Base-by-base conservation (phyloP, 176 grass and related monocot genomes). In the Carex kokanica region DNA sequence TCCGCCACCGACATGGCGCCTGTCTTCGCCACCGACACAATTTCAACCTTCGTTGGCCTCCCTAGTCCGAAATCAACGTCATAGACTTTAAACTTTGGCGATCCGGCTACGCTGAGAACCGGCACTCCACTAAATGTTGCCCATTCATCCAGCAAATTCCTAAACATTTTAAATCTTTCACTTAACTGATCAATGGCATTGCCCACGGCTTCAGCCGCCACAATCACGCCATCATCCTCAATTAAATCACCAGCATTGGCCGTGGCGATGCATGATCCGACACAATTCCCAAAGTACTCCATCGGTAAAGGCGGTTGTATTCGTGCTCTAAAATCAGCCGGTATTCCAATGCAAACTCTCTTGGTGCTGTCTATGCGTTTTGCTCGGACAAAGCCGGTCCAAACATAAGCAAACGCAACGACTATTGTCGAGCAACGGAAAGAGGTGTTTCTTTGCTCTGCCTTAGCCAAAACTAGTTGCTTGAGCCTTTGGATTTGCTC, bases 271-370 rank as follows among this genome's bases (percentile, higher is more conserved):
- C 66, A 36, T 3, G 31, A 14, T 38, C 77, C 83, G 5, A 94
- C 25, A 80, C 92, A 91, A 81, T 91, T 94, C 57, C 92, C 92
- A 55, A 94, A 87, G 81, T 91, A 94, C 66, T 20, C 51, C 23
- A 74, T 38, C 12, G 87, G 87, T 32, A 91, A 0, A 5, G 87
- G 83, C 6, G 86, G 89, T 13, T 32, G 25, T 58, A 88, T 52
- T 43, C 83, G 55, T 1, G 51, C 10, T 29, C 92, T 78, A 64
- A 84, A 87, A 51, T 91, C 89, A 4, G 84, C 70, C 6, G 83
- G 58, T 70, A 94, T 88, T 0, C 27, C 14, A 10, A 91, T 0
- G 43, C 58, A 74, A 0, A 85, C 51, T 10, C 9, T 71, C 2
- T 41, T 54, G 29, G 61, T 45, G 11, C 25, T 31, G 0, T 8